Conservation (phyloP, 345 rosid species). For the Trapa incisa region DNA sequence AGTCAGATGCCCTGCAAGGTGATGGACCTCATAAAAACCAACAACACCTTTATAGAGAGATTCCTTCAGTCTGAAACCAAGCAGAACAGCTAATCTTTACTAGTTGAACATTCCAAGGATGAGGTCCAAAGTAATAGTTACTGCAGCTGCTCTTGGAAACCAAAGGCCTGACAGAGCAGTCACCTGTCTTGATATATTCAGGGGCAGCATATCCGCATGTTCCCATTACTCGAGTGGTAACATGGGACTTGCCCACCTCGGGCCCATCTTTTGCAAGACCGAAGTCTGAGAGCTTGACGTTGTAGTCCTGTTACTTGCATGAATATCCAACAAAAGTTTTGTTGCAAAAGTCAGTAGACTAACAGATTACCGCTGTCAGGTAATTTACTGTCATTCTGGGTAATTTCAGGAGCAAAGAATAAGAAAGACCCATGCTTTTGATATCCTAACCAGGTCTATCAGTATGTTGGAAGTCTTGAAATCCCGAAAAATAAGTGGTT, state of each 20-base stretch:
- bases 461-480: slow-evolving; percentile 93
- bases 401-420: background rate
- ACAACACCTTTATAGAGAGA: no score
- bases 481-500: slow-evolving; percentile 92
- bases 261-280: slow-evolving; percentile 99
- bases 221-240: slow-evolving; percentile 99
- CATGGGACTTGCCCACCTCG: slow-evolving; percentile 90
- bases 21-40: background rate
- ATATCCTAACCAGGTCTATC: slow-evolving; percentile 56
- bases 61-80: no score
- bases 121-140: no score
- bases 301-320: slow-evolving; percentile 52
- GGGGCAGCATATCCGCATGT: slow-evolving; percentile 98
- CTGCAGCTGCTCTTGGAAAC: background rate
- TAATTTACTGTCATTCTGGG: no score
- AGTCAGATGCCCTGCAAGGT: slow-evolving; percentile 59
- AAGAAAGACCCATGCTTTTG: background rate
- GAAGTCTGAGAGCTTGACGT: slow-evolving; percentile 86
- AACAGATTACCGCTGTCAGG: background rate
- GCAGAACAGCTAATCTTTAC: no score
- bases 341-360: background rate
- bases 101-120: no score
- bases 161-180: slow-evolving; percentile 1
- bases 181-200: slow-evolving; percentile 93
- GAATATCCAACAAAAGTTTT: background rate